Conservation (phyloP, 345 rosid species). For the Odontarrhena argentea region DNA sequence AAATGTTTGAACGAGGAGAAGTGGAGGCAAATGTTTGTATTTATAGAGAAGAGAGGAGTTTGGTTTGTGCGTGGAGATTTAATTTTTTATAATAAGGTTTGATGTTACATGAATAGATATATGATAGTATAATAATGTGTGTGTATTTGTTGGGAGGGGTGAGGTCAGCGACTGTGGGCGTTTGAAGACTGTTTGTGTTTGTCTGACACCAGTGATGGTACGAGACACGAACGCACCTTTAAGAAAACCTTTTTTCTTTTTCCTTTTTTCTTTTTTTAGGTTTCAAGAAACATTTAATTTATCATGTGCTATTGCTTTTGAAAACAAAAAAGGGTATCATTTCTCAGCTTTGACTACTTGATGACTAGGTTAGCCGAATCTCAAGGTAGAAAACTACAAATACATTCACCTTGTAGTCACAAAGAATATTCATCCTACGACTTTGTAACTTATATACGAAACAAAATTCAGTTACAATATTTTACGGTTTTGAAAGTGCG, state of each 20-base stretch:
- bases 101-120: constrained; percentile 26
- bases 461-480: neutral
- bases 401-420: constrained; percentile 17
- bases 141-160: constrained; percentile 26
- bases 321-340: constrained; percentile 19
- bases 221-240: constrained; percentile 33
- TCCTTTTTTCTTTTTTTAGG: neutral
- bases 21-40: constrained; percentile 41
- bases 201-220: constrained; percentile 34
- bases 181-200: constrained; percentile 33
- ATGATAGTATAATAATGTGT: constrained; percentile 7
- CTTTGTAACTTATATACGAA: neutral
- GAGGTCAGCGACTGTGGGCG: constrained; percentile 46
- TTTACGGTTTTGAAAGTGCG: neutral
- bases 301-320: constrained; percentile 12
- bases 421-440: constrained; percentile 2
- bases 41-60: constrained; percentile 43
- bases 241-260: too few species aligned
- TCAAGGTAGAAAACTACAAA: constrained; percentile 18
- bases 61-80: constrained; percentile 15
- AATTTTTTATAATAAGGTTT: constrained; percentile 7
- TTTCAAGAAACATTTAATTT: constrained; percentile 5
- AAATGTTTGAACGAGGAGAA: constrained; percentile 39
- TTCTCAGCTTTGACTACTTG: constrained; percentile 30
- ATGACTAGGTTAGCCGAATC: constrained; percentile 36